phyloP scores from a whole-genome alignment of 169 alveolate species.

The Plasmodium vivax region DNA sequence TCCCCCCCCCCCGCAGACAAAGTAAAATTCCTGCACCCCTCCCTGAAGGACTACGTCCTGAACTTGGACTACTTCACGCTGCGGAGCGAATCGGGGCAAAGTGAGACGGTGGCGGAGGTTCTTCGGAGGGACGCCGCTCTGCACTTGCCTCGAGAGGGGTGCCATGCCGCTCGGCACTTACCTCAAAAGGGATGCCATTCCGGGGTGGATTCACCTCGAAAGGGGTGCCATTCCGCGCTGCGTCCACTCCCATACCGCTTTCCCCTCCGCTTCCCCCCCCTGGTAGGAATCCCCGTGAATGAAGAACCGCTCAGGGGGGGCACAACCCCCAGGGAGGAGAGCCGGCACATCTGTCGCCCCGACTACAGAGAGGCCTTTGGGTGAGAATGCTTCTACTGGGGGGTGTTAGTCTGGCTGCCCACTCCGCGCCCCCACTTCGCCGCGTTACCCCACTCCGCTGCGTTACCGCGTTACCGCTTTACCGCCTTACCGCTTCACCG shows the following conservation, averaged over 20 bases:
- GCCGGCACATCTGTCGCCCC: neutral
- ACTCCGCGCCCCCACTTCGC: neutral
- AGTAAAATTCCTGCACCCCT: conserved; percentile 28
- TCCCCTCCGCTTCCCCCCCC: too few relatives aligned
- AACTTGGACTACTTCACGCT: conserved; percentile 37
- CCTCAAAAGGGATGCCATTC: too few relatives aligned
- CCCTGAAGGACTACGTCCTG: conserved; percentile 6
- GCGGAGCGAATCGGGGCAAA: neutral
- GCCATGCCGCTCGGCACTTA: too few relatives aligned
- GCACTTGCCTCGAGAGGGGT: neutral
- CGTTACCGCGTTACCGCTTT: neutral
- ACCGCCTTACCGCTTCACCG: neutral
- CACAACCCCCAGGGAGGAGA: neutral
- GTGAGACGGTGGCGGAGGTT: neutral
- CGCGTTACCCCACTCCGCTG: neutral
- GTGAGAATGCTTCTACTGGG: neutral
- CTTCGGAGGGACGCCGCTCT: neutral
- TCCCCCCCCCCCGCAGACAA: neutral
- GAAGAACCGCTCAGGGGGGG: neutral
- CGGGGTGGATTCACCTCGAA: too few relatives aligned
- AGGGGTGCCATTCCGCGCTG: neutral
- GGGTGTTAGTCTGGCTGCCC: neutral
- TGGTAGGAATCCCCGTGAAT: conserved; percentile 25
- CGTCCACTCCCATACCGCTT: neutral
- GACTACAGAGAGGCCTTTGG: conserved; percentile 1